Conservation (phyloP, 352 stramenopile genomes). For the Globisporangium alternatum region DNA sequence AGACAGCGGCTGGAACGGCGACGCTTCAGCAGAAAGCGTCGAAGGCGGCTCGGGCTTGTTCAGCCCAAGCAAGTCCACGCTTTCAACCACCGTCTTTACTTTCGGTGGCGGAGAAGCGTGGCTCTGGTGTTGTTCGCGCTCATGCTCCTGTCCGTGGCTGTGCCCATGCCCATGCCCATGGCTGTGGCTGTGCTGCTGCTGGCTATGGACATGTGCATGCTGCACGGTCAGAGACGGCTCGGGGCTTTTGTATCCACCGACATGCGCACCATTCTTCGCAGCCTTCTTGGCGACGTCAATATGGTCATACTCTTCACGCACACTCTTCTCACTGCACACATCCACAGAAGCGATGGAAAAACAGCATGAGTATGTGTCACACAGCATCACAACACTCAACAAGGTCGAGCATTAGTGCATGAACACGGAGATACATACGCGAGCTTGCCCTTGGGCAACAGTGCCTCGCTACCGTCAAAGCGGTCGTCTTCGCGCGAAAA, state of each 20-base stretch:
- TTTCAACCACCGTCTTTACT: constrained; percentile 22
- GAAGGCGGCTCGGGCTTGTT: constrained; percentile 20
- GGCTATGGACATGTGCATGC: not conserved
- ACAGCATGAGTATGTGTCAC: no score
- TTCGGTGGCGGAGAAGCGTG: constrained; percentile 3
- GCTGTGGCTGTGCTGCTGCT: not conserved
- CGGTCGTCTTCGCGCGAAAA: constrained; percentile 63
- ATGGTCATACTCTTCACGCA: constrained; percentile 19
- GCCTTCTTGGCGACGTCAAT: constrained; percentile 31
- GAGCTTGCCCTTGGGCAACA: constrained; percentile 52
- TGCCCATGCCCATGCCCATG: not conserved
- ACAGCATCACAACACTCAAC: no score
- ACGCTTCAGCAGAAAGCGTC: not conserved
- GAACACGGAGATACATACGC: constrained; percentile 11
- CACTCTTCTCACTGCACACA: constrained; percentile 26
- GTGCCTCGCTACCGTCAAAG: constrained; percentile 48
- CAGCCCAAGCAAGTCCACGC: constrained; percentile 44
- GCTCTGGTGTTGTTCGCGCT: constrained; percentile 6
- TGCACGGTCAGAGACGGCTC: constrained; percentile 1
- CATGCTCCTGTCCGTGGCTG: not conserved
- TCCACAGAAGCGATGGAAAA: not conserved
- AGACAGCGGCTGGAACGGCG: not conserved
- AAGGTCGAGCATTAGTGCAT: not conserved
- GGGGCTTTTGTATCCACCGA: constrained; percentile 24
- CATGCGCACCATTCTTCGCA: constrained; percentile 17